These are phyloP conservation scores for Ceratorhiza oryzae-sativae DNA, from an alignment of 1,284 basidiomycete species.

Conservation along the genomic window DNA sequence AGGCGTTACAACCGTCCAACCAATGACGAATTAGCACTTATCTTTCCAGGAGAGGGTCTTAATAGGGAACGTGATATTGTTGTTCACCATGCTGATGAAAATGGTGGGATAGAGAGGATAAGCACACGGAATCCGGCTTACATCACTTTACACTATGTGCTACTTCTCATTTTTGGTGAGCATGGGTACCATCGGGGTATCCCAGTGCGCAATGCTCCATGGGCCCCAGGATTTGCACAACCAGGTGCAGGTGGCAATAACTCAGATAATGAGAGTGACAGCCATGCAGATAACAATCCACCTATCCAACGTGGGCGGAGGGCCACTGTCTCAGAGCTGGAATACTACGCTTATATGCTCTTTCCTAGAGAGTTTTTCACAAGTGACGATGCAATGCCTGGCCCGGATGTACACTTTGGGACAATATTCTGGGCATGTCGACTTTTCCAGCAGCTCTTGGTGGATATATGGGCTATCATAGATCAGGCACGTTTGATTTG, in stretches of 20 bases:
- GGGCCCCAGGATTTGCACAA: not conserved
- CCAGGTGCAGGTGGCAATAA: not conserved
- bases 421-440: slow-evolving; percentile 52
- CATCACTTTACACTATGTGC: slow-evolving; percentile 52
- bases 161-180: slow-evolving; percentile 54
- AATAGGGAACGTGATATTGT: slow-evolving; percentile 50
- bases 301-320: not conserved
- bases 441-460: slow-evolving; percentile 55
- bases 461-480: slow-evolving; percentile 49
- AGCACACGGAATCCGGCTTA: slow-evolving; percentile 53
- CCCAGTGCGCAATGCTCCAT: not conserved
- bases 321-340: not conserved
- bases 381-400: not conserved
- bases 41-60: slow-evolving; percentile 49
- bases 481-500: slow-evolving; percentile 48
- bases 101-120: slow-evolving; percentile 49
- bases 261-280: not conserved
- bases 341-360: slow-evolving; percentile 49
- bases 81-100: slow-evolving; percentile 42
- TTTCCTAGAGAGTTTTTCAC: slow-evolving; percentile 44
- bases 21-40: slow-evolving; percentile 53
- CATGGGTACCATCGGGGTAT: slow-evolving; percentile 54
- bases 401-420: slow-evolving; percentile 43
- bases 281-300: not conserved
- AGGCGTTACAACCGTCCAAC: slow-evolving; percentile 53